Base-by-base conservation (phyloP, 2,329 filamentous ascomycete species). In the Bipolaris zeicola region DNA sequence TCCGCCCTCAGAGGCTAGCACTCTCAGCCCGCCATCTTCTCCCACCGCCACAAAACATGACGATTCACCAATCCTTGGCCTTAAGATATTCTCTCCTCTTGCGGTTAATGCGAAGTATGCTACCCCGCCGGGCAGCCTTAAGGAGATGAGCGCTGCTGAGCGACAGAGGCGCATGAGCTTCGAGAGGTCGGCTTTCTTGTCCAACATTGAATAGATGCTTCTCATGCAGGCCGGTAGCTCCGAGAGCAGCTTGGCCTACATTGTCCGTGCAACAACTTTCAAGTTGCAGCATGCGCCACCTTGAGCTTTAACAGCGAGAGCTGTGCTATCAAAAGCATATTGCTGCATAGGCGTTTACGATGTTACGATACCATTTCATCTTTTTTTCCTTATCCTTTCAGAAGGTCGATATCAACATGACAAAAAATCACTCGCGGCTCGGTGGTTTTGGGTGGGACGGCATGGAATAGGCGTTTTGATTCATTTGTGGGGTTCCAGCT, bases 71-170 rank as follows among this genome's bases (percentile, higher is more conserved):
- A 58, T 67, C 61, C 41, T 68, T 62, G 61, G 67, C 45, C 62
- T 65, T 55, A 58, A 67, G 61, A 53, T 63, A 57, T 68, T 70
- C 54, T 44, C 70, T 67, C 73, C 73, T 68, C 58, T 75, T 45
- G 62, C 71, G 61, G 68, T 75, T 65, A 75, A 75, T 60, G 56
- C 65, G 52, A 71, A 71, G 65, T 66, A 68, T 63, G 52, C 61
- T 56, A 58, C 65, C 62, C 66, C 69, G 39, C 60, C 68, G 56
- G 52, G 56, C 54, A 56, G 61, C 58, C 42, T 59, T 47, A 54
- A 57, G 62, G 63, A 66, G 56, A 62, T 70, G 64, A 69, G 53
- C 16, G 61, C 57, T 34, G 60, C 55, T 18, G 64, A 65, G 49
- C 62, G 65, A 42, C 57, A 58, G 49, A 56, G 57, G 57, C 57